Evolutionary conservation across 2,329 filamentous ascomycete genomes (phyloP), one percentile per base, ranked within the genome.

Genomic region (Colletotrichum chlorophyti): DNA sequence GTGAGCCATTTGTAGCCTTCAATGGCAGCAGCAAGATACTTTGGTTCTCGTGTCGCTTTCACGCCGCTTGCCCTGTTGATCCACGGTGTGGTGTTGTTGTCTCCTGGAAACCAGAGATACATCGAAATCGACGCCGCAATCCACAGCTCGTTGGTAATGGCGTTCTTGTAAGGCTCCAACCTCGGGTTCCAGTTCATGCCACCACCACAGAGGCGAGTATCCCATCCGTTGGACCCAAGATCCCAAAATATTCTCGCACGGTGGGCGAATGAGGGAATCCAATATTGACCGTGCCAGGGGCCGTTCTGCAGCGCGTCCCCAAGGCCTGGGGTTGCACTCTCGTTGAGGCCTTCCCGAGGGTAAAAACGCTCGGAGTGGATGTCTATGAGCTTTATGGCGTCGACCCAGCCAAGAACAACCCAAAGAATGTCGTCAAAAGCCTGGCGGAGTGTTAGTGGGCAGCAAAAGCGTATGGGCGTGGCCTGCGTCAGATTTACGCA

Each of bases 381-480:
- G 27, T 86, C 77, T 48, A 94, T 84, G 68, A 96, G 93, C 64
- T 90, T 87, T 62, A 93, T 83, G 45, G 85, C 85, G 69, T 97
- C 91, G 49, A 97, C 77, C 93, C 94, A 97, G 62, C 90, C 91
- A 32, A 98, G 81, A 3, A 96, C 92, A 1, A 97, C 92, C 94
- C 94, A 98, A 3, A 97, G 83, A 77, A 97, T 96, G 71, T 98
- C 94, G 69, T 97, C 94, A 70, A 89, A 96, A 0, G 94, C 94
- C 78, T 95, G 80, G 1, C 6, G 9, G 12, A 7, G 11, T 29
- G 12, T 65, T 48, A 62, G 61, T 26, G 21, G 8, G 31, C 42
- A 43, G 21, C 4, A 50, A 23, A 15, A 8, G 6, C 10, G n/a
- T 5, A 3, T 19, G 2, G 32, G 3, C 15, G 11, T 26, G 19